Evolutionary conservation across 176 grass and related monocot genomes (phyloP), one percentile per base, ranked within the genome.

Genomic region (Secale cereale): DNA sequence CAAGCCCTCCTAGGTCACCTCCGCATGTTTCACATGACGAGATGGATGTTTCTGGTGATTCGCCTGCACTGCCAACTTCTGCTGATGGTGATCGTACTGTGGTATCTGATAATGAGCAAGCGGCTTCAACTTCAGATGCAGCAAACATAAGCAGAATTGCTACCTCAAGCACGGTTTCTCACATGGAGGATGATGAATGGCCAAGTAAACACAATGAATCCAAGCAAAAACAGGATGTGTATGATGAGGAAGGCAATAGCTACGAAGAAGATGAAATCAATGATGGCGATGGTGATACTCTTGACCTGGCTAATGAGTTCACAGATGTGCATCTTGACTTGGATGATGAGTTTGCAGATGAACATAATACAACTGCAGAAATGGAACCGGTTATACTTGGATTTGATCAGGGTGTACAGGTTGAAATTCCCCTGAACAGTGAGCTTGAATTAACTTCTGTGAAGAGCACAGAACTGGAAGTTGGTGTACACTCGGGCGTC

Each of bases 1-100:
- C 91, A 56, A 98, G 93, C 80, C 91, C 93, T 79, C 97, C 97
- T 64, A 88, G 88, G 78, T 98, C 90, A 41, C 97, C 97, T 29
- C 79, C 84, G 64, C 89, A 93, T 82, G 73, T 94, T 85, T 95
- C 90, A 32, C 97, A 98, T 81, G 88, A 98, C 33, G 97, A 98
- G 61, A 95, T 98, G 88, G 97, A 98, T 94, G 92, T 98, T 78
- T 91, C 87, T 75, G 89, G 92, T 23, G 96, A 98, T 90, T 92
- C 94, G 28, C 97, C 97, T 40, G 93, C 88, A 62, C 87, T 95
- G 25, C 97, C 93, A 71, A 94, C 93, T 83, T 98, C 97, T 84
- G 93, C 97, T 90, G 97, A 98, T 87, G 90, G 90, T 74, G 90
- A 95, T 8, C 90, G 81, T 31, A 92, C 90, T 59, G 78, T 90